phyloP scores from a whole-genome alignment of 805 yeast genomes.

The Candida orba region DNA sequence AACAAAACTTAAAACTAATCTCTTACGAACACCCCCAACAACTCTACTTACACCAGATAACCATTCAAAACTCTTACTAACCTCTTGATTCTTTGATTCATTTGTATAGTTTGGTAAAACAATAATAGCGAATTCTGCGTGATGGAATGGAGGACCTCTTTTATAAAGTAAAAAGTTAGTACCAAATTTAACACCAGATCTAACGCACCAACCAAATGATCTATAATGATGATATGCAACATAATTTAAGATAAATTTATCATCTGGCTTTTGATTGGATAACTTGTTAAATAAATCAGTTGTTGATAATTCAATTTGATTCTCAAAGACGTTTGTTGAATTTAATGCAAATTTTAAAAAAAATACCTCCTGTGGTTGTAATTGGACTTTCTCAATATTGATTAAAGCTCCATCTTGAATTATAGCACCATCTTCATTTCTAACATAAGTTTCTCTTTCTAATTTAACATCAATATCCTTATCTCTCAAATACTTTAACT shows the following conservation, averaged over 20 bases:
- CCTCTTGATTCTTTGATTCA: constrained; percentile 22
- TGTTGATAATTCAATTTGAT: constrained; percentile 14
- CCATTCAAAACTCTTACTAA: constrained; percentile 45
- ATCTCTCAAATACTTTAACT: constrained; percentile 25
- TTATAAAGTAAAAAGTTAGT: constrained; percentile 77
- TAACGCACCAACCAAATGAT: constrained; percentile 89
- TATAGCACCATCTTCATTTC: constrained; percentile 32
- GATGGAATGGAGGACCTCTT: constrained; percentile 92
- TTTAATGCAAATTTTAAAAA: constrained; percentile 58
- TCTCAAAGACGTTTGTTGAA: constrained; percentile 31
- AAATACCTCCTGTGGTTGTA: constrained; percentile 69
- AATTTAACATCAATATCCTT: constrained; percentile 20
- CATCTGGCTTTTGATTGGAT: constrained; percentile 14
- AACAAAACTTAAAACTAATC: constrained; percentile 62
- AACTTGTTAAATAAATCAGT: constrained; percentile 11
- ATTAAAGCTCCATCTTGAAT: constrained; percentile 27
- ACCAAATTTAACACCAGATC: constrained; percentile 89
- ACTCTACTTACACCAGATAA: constrained; percentile 69
- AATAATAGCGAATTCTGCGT: constrained; percentile 77
- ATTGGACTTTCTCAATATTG: constrained; percentile 38
- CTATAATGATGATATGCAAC: constrained; percentile 81
- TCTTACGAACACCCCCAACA: constrained; percentile 80
- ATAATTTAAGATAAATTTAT: constrained; percentile 35
- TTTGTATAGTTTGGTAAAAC: constrained; percentile 36
- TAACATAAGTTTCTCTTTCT: constrained; percentile 16